Percentiles rank a stretch among this genome's conserved stretches.
Conservation (phyloP, 1,284 basidiomycete species). For the Trichosporon faecale region DNA sequence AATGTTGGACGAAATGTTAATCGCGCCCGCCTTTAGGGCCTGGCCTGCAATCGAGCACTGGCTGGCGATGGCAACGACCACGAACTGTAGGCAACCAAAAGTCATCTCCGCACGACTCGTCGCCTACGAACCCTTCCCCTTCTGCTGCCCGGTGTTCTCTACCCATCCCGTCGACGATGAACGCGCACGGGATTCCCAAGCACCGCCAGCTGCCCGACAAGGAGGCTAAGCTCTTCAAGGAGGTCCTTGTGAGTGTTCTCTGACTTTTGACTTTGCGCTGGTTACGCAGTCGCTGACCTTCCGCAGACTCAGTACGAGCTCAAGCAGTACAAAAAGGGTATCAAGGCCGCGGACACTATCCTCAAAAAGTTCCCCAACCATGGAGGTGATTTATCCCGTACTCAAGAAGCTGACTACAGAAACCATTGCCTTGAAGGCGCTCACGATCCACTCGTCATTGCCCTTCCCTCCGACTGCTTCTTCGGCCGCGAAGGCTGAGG, state of each 20-base stretch:
- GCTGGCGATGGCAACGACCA: not conserved
- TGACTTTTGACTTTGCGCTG: not conserved
- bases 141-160: constrained; percentile 2
- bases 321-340: constrained; percentile 81
- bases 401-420: constrained; percentile 58
- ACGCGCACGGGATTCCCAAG: constrained; percentile 36
- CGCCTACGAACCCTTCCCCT: not conserved
- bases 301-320: constrained; percentile 72
- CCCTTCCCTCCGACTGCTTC: constrained; percentile 47
- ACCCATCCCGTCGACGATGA: constrained; percentile 19
- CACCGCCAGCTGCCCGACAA: constrained; percentile 65
- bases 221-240: constrained; percentile 81
- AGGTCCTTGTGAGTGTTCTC: constrained; percentile 63
- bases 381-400: constrained; percentile 64
- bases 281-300: not conserved
- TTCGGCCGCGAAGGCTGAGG: constrained; percentile 66
- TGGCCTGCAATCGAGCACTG: not conserved
- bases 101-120: constrained; percentile 1
- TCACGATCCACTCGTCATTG: constrained; percentile 62
- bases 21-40: not conserved
- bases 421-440: constrained; percentile 89
- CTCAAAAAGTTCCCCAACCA: constrained; percentile 94
- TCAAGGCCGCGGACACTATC: constrained; percentile 89
- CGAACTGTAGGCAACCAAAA: not conserved
- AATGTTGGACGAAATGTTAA: not conserved